phyloP scores from a whole-genome alignment of 192 early-diverging fungal genomes.

The Fimicolochytrium jonesii region DNA sequence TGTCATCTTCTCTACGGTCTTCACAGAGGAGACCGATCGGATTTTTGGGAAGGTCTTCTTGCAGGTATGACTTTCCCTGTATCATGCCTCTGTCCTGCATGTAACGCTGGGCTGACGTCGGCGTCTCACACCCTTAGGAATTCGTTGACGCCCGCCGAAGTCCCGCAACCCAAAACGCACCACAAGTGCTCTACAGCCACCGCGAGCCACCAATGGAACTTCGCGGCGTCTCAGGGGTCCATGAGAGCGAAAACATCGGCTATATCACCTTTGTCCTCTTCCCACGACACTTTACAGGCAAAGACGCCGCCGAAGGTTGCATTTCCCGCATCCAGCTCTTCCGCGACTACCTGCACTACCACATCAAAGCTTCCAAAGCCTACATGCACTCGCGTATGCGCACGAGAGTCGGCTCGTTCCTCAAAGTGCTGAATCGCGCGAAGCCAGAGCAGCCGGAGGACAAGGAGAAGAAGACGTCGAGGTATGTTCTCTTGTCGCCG shows the following conservation, averaged over 20 bases:
- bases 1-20: conserved; percentile 93
- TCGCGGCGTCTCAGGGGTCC: conserved; percentile 61
- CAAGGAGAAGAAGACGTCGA: conserved; percentile 49
- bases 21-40: conserved; percentile 96
- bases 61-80: too few relatives aligned
- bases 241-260: conserved; percentile 80
- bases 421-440: conserved; percentile 98
- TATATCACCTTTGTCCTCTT: conserved; percentile 98
- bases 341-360: conserved; percentile 98
- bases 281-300: conserved; percentile 77
- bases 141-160: conserved; percentile 97
- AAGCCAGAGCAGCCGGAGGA: conserved; percentile 77
- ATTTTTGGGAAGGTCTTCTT: conserved; percentile 95
- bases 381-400: conserved; percentile 99
- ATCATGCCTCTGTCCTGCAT: too few relatives aligned
- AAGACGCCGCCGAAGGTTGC: conserved; percentile 75
- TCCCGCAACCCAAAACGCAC: conserved; percentile 86
- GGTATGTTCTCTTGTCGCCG: conserved; percentile 18
- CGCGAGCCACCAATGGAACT: conserved; percentile 95
- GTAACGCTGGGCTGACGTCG: too few relatives aligned
- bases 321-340: conserved; percentile 97
- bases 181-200: conserved; percentile 88
- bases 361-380: conserved; percentile 98
- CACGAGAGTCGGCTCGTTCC: conserved; percentile 87
- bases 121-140: too few relatives aligned